A percentile compares a stretch with the other conserved stretches of the same genome.
These are phyloP conservation scores for Oryza nivara DNA, from an alignment of 176 grass and related monocot species.

Conservation along the genomic window DNA sequence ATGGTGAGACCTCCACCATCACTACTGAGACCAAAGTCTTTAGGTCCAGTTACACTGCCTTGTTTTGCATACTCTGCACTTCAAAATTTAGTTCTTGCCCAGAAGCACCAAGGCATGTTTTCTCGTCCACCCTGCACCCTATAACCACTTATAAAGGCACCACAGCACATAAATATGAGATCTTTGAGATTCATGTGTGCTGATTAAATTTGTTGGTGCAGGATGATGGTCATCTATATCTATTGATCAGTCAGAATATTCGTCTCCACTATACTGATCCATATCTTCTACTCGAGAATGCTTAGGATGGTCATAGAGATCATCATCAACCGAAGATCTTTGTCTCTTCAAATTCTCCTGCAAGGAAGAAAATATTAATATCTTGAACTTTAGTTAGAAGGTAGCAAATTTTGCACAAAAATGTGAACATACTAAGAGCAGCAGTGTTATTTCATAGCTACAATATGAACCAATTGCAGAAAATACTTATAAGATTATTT, in stretches of 20 bases:
- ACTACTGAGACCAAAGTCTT: slow-evolving; percentile 31
- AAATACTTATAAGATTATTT: neutral
- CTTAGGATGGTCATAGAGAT: slow-evolving; percentile 54
- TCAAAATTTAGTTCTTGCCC: slow-evolving; percentile 26
- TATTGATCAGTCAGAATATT: slow-evolving; percentile 62
- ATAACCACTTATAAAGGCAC: slow-evolving; percentile 19
- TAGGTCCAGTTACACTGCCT: slow-evolving; percentile 39
- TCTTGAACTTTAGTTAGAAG: slow-evolving; percentile 24
- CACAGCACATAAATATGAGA: slow-evolving; percentile 18
- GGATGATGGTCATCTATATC: slow-evolving; percentile 47
- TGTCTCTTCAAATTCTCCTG: slow-evolving; percentile 59
- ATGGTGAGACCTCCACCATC: slow-evolving; percentile 41
- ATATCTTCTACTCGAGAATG: slow-evolving; percentile 51
- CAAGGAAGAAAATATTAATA: slow-evolving; percentile 37
- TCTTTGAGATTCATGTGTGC: slow-evolving; percentile 21
- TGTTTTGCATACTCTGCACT: slow-evolving; percentile 22
- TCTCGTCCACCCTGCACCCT: slow-evolving; percentile 31
- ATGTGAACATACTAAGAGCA: neutral
- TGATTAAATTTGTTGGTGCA: slow-evolving; percentile 41
- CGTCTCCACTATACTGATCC: slow-evolving; percentile 66
- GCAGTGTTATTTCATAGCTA: slow-evolving; percentile 9
- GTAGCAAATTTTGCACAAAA: slow-evolving; percentile 9
- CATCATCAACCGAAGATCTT: slow-evolving; percentile 60
- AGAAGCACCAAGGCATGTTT: neutral
- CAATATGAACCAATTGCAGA: slow-evolving; percentile 1